These are phyloP conservation scores for Cicer cuneatum DNA, from an alignment of 306 rosid genomes.

Conservation along the genomic window DNA sequence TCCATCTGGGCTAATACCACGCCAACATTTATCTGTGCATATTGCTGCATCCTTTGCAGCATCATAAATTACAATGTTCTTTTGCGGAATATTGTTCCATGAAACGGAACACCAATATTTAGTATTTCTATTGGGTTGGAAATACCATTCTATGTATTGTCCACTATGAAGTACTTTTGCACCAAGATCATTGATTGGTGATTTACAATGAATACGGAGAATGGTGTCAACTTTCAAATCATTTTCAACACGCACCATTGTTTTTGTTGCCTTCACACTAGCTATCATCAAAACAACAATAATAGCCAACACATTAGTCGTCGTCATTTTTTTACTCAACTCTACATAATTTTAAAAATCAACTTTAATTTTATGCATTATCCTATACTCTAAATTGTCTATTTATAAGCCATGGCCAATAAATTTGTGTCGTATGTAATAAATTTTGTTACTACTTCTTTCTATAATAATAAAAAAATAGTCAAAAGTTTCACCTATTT, in stretches of 20 bases:
- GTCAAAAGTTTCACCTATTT: no score
- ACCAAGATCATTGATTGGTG: background rate
- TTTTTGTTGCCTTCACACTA: background rate
- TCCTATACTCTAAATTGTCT: background rate
- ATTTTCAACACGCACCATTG: background rate
- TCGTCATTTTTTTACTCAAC: background rate
- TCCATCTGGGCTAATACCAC: conserved; percentile 22
- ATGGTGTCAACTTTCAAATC: background rate
- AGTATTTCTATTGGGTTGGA: background rate
- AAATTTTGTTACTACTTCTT: background rate
- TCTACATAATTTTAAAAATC: background rate
- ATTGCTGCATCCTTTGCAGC: rapidly evolving
- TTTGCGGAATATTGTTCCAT: background rate
- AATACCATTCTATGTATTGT: background rate
- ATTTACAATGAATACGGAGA: background rate
- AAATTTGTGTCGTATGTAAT: background rate
- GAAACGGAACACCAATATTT: background rate
- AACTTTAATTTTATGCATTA: background rate
- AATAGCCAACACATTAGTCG: background rate
- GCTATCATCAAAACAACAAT: background rate
- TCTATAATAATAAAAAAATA: no score
- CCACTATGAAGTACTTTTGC: background rate
- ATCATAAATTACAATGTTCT: background rate
- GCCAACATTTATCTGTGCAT: background rate
- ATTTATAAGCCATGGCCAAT: background rate